Evolutionary conservation across 2,329 filamentous ascomycete genomes (phyloP).

Genomic region (Fusarium agapanthi): DNA sequence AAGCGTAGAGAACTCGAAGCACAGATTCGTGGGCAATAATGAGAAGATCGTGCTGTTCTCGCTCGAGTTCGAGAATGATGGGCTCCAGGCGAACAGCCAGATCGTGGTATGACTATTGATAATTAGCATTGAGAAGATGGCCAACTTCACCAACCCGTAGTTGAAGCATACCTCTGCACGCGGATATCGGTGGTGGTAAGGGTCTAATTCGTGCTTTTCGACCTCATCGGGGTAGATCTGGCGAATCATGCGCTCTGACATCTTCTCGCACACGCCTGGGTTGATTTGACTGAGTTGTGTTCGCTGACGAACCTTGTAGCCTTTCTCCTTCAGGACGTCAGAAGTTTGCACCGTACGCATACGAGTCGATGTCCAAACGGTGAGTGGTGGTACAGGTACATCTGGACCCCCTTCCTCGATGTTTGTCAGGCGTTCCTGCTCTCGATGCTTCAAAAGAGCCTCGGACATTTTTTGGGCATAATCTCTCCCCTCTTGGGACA

Average conservation of each 20-base stretch:
- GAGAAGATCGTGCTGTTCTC: constrained; percentile 95
- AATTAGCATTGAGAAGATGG: not conserved
- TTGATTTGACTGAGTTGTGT: constrained; percentile 98
- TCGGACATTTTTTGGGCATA: constrained; percentile 91
- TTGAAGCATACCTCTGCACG: constrained; percentile 77
- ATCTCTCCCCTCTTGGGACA: constrained; percentile 80
- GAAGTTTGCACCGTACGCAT: constrained; percentile 91
- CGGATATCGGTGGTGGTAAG: constrained; percentile 96
- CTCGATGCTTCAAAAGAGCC: constrained; percentile 81
- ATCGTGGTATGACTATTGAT: constrained; percentile 88
- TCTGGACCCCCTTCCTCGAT: constrained; percentile 73
- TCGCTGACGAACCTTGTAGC: constrained; percentile 87
- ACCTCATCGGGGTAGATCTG: constrained; percentile 89
- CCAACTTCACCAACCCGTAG: not conserved
- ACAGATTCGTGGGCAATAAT: constrained; percentile 99
- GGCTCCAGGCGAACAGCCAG: constrained; percentile 97
- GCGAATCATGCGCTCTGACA: constrained; percentile 84
- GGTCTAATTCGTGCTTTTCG: constrained; percentile 89
- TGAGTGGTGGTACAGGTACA: constrained; percentile 78
- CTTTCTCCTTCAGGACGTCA: constrained; percentile 78
- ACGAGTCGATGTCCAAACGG: constrained; percentile 94
- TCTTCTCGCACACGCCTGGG: constrained; percentile 93
- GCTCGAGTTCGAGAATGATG: constrained; percentile 95
- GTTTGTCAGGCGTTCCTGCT: constrained; percentile 78
- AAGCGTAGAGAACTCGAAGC: constrained; percentile 94